Evolutionary conservation across 495 filamentous ascomycete species (phyloP).

Genomic region (Aspergillus cristatus): DNA sequence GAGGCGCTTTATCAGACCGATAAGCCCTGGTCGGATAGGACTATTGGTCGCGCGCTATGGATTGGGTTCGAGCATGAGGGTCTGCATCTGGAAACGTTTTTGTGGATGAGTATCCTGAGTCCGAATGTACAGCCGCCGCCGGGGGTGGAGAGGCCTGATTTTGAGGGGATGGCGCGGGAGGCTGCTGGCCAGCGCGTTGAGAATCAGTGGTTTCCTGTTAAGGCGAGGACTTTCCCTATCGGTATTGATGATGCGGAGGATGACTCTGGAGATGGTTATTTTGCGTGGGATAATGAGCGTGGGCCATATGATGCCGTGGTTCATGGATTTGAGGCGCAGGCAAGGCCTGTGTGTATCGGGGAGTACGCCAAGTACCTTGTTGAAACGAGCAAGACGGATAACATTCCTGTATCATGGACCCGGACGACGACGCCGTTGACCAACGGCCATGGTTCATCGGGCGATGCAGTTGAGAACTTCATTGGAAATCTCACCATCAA

Average conservation of each 20-base stretch:
- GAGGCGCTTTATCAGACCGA: slow-evolving; percentile 40
- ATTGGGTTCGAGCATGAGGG: slow-evolving; percentile 76
- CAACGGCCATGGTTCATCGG: too few relatives aligned
- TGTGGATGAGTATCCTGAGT: slow-evolving; percentile 81
- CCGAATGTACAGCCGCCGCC: slow-evolving; percentile 58
- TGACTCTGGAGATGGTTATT: slow-evolving; percentile 41
- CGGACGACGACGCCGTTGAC: neutral
- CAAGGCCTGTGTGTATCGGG: slow-evolving; percentile 64
- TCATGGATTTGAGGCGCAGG: slow-evolving; percentile 54
- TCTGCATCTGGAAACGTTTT: slow-evolving; percentile 78
- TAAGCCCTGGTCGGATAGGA: slow-evolving; percentile 29
- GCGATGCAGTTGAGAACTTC: slow-evolving; percentile 12
- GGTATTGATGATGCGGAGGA: slow-evolving; percentile 48
- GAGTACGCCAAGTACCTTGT: slow-evolving; percentile 62
- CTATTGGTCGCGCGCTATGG: slow-evolving; percentile 62
- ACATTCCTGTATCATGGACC: neutral
- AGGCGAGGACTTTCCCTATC: neutral
- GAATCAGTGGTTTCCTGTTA: neutral
- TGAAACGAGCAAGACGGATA: slow-evolving; percentile 22
- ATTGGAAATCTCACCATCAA: slow-evolving; percentile 47
- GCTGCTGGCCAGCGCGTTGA: slow-evolving; percentile 6
- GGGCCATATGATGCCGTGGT: slow-evolving; percentile 49
- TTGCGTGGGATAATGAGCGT: slow-evolving; percentile 82
- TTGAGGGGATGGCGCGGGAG: slow-evolving; percentile 35
- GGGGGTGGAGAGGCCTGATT: slow-evolving; percentile 52